These are phyloP conservation scores for Quercus variabilis DNA, from an alignment of 306 rosid genomes.

Conservation along the genomic window DNA sequence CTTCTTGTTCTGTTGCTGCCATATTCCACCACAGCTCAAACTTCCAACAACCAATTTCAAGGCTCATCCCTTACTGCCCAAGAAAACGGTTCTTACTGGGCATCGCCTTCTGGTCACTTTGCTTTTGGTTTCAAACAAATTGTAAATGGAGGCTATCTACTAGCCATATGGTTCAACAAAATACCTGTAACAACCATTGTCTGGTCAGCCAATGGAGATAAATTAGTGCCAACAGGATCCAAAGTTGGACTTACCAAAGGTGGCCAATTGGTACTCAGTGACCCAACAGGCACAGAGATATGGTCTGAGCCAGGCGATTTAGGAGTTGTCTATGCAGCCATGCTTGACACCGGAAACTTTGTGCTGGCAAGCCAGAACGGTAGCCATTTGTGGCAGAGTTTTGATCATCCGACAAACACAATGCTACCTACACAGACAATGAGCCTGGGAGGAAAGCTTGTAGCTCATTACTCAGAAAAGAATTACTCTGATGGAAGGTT, in stretches of 20 bases:
- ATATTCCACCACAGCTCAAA: background rate
- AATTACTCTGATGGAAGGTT: conserved; percentile 44
- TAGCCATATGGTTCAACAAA: background rate
- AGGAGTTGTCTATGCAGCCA: conserved; percentile 27
- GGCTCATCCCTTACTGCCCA: background rate
- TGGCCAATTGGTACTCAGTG: conserved; percentile 22
- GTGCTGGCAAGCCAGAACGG: conserved; percentile 23
- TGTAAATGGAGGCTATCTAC: background rate
- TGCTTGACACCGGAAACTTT: conserved; percentile 58
- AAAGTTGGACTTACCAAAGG: background rate
- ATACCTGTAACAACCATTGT: background rate
- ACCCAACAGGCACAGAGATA: conserved; percentile 8
- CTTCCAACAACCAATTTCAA: background rate
- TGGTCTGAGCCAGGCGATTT: conserved; percentile 10
- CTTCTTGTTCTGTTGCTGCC: background rate
- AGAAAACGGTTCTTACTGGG: background rate
- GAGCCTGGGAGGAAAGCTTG: background rate
- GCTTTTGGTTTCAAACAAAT: background rate
- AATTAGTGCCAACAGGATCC: background rate
- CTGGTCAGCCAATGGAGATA: background rate
- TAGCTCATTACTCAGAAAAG: conserved; percentile 29
- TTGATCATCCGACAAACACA: conserved; percentile 50
- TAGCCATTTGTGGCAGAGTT: conserved; percentile 46
- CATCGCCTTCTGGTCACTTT: background rate
- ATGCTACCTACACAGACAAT: conserved; percentile 50